Base-by-base conservation (phyloP, 306 rosid species). In the Inga oerstediana region DNA sequence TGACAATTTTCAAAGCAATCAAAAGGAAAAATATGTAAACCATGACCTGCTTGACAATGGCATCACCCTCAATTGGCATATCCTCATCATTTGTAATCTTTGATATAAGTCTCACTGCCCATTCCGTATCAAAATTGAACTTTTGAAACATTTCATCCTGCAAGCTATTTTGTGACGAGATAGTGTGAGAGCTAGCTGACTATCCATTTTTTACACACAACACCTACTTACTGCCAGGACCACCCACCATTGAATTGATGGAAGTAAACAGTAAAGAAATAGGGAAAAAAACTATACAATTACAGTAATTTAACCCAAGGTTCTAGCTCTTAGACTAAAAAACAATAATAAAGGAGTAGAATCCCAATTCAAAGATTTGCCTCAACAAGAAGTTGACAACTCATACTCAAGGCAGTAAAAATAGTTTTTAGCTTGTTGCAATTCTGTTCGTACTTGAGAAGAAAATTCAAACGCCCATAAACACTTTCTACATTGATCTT, bases 101-200 rank as follows among this genome's bases (percentile, higher is more conserved):
- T 73, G 99, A 92, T 85, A 96, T 96, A 82, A 96, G 94, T 80
- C 92, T 88, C 79, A 93, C 97, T 39, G 98, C 99, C 99, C 99
- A 96, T 84, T 93, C 97, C 49, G 96, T 96, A 84, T 96, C 99
- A 88, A 93, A 93, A 88, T 96, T 93, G 76, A 96, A 96, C 89
- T 96, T 96, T 69, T 83, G 98, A 86, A 96, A 93, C 98, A 96
- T 96, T 89, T 96, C 98, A 81, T 96, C 99, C 93, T 96, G 99
- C 94, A 96, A 88, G 85, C 99, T 96, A 82, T 86, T 78, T 83
- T 80, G 88, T 82, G 65, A 67, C 77, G 73, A 64, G 43, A 78
- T 45, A 52, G 59, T 37, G 85, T 83, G 82, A 83, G 85, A 81
- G 58, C 49, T 43, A 72, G 62, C 61, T 65, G 79, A 76, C 52